Evolutionary conservation across 2,329 filamentous ascomycete species (phyloP).

Genomic region (Colletotrichum eleusines): DNA sequence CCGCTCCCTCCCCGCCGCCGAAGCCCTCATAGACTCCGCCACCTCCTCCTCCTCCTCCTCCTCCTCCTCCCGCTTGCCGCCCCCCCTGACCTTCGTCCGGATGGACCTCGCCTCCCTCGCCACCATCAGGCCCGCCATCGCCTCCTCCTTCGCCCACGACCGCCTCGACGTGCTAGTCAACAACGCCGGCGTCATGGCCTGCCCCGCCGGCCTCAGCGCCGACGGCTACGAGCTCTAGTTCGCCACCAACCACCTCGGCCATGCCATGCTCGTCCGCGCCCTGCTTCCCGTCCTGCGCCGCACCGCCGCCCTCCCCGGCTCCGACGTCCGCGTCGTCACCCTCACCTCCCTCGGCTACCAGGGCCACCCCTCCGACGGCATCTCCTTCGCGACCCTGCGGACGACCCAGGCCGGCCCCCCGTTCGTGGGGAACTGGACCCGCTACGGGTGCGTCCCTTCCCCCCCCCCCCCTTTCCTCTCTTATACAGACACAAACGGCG

Average conservation of each 20-base stretch:
- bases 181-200: constrained; percentile 49
- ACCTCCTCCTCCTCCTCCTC: neutral
- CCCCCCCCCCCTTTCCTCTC: no score
- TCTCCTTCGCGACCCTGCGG: constrained; percentile 21
- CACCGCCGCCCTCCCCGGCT: constrained; percentile 16
- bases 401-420: constrained; percentile 23
- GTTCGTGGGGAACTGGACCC: constrained; percentile 47
- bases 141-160: constrained; percentile 44
- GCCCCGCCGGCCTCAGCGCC: constrained; percentile 21
- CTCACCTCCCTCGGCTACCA: constrained; percentile 43
- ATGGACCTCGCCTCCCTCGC: constrained; percentile 64
- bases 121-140: constrained; percentile 51
- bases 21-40: constrained; percentile 56
- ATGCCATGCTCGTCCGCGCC: constrained; percentile 45
- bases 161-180: no score
- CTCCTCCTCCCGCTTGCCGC: constrained; percentile 25
- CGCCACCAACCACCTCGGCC: constrained; percentile 45
- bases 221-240: constrained; percentile 47
- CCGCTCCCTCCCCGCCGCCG: constrained; percentile 58
- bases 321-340: constrained; percentile 33
- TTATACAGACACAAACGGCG: neutral
- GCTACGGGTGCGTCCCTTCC: constrained; percentile 26
- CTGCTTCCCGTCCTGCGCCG: constrained; percentile 41
- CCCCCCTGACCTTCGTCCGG: constrained; percentile 51
- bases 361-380: constrained; percentile 24